A percentile compares a stretch with the other conserved stretches of the same genome.
phyloP scores from a whole-genome alignment of 345 rosid genomes.

The Cardamine occulta region DNA sequence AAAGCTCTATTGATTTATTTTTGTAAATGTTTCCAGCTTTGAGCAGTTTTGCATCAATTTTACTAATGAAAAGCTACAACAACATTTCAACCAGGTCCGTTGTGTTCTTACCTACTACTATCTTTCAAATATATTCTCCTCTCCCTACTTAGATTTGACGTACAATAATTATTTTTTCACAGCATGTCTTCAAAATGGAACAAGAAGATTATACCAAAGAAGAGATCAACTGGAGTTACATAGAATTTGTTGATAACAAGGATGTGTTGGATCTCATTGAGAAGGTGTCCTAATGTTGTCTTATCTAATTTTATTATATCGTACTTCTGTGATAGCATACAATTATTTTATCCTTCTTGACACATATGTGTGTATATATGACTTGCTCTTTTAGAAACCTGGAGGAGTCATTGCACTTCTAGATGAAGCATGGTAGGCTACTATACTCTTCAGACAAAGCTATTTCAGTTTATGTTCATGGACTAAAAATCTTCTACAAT shows the following conservation, averaged over 20 bases:
- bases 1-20: slow-evolving; percentile 26
- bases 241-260: slow-evolving; percentile 99
- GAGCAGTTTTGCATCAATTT: slow-evolving; percentile 99
- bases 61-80: slow-evolving; percentile 98
- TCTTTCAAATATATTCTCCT: neutral
- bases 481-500: slow-evolving; percentile 12
- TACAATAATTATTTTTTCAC: slow-evolving; percentile 44
- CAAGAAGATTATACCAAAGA: slow-evolving; percentile 99
- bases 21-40: slow-evolving; percentile 55
- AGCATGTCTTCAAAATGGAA: slow-evolving; percentile 99
- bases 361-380: slow-evolving; percentile 27
- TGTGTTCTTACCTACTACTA: slow-evolving; percentile 22
- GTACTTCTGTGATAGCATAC: neutral
- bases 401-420: slow-evolving; percentile 98
- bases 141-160: slow-evolving; percentile 24
- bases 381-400: slow-evolving; percentile 77
- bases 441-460: slow-evolving; percentile 29
- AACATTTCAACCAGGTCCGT: slow-evolving; percentile 97
- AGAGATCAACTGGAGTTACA: slow-evolving; percentile 99
- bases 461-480: slow-evolving; percentile 27
- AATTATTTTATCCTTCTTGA: slow-evolving; percentile 16
- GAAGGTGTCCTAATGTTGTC: slow-evolving; percentile 61
- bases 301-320: neutral
- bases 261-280: slow-evolving; percentile 98
- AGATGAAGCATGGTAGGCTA: slow-evolving; percentile 95